Base-by-base conservation (phyloP, 164 flowering plant species). In the Chloranthus sessilifolius region DNA sequence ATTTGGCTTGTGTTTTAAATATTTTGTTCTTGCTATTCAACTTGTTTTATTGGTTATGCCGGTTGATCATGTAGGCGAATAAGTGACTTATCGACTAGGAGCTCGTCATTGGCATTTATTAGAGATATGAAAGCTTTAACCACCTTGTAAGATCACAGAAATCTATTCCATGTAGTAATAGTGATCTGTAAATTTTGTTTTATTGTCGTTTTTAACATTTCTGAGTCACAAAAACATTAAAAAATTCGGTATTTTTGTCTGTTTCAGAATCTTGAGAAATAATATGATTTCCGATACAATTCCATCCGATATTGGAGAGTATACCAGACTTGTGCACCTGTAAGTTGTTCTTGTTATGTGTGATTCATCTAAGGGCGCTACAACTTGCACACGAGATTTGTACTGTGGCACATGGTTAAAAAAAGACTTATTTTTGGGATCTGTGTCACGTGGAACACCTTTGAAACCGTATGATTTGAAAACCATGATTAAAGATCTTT, bases 1-100 rank as follows among this genome's bases (percentile, higher is more conserved):
- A 3, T 26, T 19, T 28, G 16, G 21, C 1, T 29, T 7, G 47
- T n/a, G n/a, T n/a, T n/a, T n/a, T n/a, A n/a, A n/a, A n/a, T n/a
- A n/a, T n/a, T n/a, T n/a, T n/a, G n/a, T n/a, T n/a, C n/a, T n/a
- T n/a, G n/a, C n/a, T n/a, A n/a, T n/a, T n/a, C 10, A n/a, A 7
- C 27, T 45, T 9, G 14, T 41, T 15, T 6, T 14, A 17, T 7
- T 6, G 17, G n/a, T 41, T 41, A 6, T 44, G 30, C 21, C 11
- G 20, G 16, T 16, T 14, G 33, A 24, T 20, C 21, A 3, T 51
- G 25, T 38, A 88, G 96, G 88, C 70, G 79, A 41, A 69, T 88
- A 66, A 72, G 83, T 64, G 94, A 74, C 45, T 35, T 88, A 44
- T 71, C 82, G 1, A 83, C 81, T 62, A 74, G 74, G 38, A 77